A percentile compares a stretch with the other conserved stretches of the same genome.
Conservation (phyloP, 257 asterid genomes). For the Solanum bulbocastanum region DNA sequence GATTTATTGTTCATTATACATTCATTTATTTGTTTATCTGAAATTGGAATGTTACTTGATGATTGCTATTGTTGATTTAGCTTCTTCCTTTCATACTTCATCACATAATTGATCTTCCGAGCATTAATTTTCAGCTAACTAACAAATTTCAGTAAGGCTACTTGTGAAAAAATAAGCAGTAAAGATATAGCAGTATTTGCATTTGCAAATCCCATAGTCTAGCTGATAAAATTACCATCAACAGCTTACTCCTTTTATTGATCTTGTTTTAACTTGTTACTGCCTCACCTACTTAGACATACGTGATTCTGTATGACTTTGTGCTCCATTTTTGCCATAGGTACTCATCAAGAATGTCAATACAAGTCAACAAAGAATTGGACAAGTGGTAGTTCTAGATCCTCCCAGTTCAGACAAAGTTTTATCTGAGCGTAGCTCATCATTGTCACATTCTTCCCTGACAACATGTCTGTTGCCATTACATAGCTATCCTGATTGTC, state of each 20-base stretch:
- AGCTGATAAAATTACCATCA: not conserved
- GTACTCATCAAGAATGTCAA: conserved; percentile 51
- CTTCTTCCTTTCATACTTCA: not conserved
- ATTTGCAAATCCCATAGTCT: not conserved
- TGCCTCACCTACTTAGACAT: not conserved
- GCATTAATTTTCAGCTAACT: not conserved
- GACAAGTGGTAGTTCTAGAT: conserved; percentile 74
- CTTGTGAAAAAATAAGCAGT: not conserved
- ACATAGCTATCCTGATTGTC: conserved; percentile 29
- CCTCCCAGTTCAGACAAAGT: conserved; percentile 37
- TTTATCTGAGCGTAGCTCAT: conserved; percentile 6
- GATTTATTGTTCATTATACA: not conserved
- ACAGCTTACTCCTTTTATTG: not conserved
- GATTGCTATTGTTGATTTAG: not conserved
- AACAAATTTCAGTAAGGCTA: not conserved
- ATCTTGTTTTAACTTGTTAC: not conserved
- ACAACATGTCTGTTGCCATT: conserved; percentile 54
- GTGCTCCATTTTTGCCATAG: conserved; percentile 19
- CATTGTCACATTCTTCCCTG: conserved; percentile 16
- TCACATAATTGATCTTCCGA: not conserved
- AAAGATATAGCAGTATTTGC: not conserved
- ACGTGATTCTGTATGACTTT: not conserved
- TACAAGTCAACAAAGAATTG: conserved; percentile 48
- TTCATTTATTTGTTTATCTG: not conserved
- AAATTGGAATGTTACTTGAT: not conserved